These are phyloP conservation scores for Gorgonomyces haynaldii DNA, from an alignment of 192 early-diverging fungal species.

Conservation along the genomic window DNA sequence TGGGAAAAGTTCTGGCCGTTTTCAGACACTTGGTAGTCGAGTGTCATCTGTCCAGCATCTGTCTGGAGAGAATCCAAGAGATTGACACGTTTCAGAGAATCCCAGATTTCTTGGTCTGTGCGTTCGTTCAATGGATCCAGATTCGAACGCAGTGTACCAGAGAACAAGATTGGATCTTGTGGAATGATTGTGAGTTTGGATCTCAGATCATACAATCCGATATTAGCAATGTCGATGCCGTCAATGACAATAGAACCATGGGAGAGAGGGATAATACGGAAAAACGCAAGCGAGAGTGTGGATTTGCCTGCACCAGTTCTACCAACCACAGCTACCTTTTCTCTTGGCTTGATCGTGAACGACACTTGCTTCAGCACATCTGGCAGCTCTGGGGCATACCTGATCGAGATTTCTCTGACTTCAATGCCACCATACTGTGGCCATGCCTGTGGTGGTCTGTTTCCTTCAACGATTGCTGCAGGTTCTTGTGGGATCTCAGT, in stretches of 20 bases:
- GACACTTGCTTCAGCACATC: conserved; percentile 16
- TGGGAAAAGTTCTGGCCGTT: conserved; percentile 63
- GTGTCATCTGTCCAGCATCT: conserved; percentile 12
- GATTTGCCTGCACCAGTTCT: conserved; percentile 73
- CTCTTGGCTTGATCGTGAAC: conserved; percentile 19
- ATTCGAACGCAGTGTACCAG: conserved; percentile 59
- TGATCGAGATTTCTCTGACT: conserved; percentile 22
- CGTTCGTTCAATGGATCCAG: conserved; percentile 68
- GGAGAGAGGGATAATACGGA: conserved; percentile 50
- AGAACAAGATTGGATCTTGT: conserved; percentile 45
- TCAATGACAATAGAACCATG: conserved; percentile 57
- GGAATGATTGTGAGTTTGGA: conserved; percentile 32
- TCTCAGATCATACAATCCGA: conserved; percentile 47
- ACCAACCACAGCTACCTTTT: conserved; percentile 37
- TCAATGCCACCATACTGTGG: conserved; percentile 26
- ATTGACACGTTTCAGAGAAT: conserved; percentile 58
- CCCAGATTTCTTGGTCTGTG: conserved; percentile 61
- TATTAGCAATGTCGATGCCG: conserved; percentile 45
- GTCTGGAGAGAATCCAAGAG: conserved; percentile 36
- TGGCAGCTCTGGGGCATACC: conserved; percentile 33
- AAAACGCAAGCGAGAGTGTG: conserved; percentile 55
- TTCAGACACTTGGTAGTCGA: conserved; percentile 59
- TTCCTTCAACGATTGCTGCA: conserved; percentile 39
- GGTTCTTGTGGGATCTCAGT: conserved; percentile 66
- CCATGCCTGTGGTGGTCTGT: conserved; percentile 27